phyloP scores from a whole-genome alignment of 805 yeast genomes.

The Maudiozyma bulderi region DNA sequence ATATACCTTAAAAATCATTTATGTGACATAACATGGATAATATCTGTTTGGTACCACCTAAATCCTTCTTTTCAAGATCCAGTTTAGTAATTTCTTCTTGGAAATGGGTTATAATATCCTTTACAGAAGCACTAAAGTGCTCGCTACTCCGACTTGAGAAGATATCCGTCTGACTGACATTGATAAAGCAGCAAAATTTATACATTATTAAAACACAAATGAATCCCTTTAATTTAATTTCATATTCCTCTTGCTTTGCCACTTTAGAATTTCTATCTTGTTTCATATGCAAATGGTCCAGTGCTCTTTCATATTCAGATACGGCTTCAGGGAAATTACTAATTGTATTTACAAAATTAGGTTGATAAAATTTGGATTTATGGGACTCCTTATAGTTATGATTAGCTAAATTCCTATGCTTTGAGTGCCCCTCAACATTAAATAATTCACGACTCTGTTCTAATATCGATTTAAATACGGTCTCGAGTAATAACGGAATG shows the following conservation, averaged over 20 bases:
- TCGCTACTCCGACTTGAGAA: no score
- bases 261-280: background rate
- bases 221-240: background rate
- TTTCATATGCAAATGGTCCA: background rate
- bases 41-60: no score
- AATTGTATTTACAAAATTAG: background rate
- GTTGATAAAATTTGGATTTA: no score
- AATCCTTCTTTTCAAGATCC: no score
- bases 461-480: constrained; percentile 9
- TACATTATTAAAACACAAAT: background rate
- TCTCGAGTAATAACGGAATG: constrained; percentile 20
- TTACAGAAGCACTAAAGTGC: no score
- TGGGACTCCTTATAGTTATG: background rate
- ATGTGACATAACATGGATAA: no score
- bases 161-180: background rate
- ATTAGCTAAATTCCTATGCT: no score
- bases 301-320: background rate
- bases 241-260: background rate
- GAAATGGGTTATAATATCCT: no score
- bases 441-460: background rate
- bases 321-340: background rate
- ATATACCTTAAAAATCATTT: no score
- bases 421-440: background rate
- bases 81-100: no score
- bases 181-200: background rate